Base-by-base conservation (phyloP, 192 early-diverging fungal genomes). In the Fimicolochytrium jonesii region DNA sequence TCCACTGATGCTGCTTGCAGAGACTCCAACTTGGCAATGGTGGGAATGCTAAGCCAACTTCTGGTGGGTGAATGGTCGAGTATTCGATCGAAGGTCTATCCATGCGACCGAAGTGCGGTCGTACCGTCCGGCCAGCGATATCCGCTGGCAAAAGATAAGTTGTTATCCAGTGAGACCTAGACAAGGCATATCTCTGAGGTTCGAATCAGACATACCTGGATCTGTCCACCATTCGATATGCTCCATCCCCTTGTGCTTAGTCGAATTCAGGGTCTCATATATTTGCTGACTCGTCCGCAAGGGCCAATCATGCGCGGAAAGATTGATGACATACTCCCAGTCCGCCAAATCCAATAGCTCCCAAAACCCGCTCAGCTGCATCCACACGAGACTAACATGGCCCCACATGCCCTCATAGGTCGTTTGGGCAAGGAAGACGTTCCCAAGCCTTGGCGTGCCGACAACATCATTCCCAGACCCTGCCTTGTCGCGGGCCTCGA, bases 271-370 rank as follows among this genome's bases (percentile, higher is more conserved):
- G 9, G 61, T 30, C 26, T 46, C 20, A 35, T 74, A 68, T 11
- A 81, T 77, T 23, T 72, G 67, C 6, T 44, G 11, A 25, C 56
- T 75, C n/a, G 39, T 53, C 31, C 64, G 49, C 26, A 81, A 49
- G 10, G 79, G 79, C 33, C 57, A 81, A 47, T 81, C 79, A 32
- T 63, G 56, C 22, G 59, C 68, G 30, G 56, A 62, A 3, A 81
- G 46, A 61, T 77, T 81, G 30, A 81, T 71, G 2, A 77, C 60
- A 71, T 60, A 70, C 32, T 81, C 79, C 79, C 79, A 81, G 43
- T 81, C 75, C 4, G 79, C 79, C 43, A 81, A 33, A 47, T 81
- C 79, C 61, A 71, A 39, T 10, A 81, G 62, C 58, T 75, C 75
- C 56, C 56, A 81, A 37, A 74, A 77, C 36, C 79, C 79, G 25